Evolutionary conservation across 2,329 filamentous ascomycete genomes (phyloP).

Genomic region (Monosporascus cannonballus): DNA sequence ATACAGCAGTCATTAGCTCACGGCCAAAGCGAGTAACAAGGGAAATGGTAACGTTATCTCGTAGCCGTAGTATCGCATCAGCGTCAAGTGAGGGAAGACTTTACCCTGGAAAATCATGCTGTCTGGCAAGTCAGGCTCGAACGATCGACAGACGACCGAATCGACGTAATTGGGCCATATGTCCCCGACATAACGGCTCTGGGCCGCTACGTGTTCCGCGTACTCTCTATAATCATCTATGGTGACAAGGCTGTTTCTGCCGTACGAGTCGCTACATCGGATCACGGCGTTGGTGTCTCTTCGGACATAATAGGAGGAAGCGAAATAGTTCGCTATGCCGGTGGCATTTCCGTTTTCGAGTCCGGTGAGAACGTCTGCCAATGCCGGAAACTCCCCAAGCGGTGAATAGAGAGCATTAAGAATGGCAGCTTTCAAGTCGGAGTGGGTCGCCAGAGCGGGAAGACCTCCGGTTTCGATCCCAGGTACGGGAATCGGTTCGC

Average conservation of each 20-base stretch:
- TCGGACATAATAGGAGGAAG: constrained; percentile 1
- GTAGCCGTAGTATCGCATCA: constrained; percentile 15
- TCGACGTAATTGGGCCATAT: constrained; percentile 21
- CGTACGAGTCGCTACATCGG: constrained; percentile 23
- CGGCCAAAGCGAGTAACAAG: too few relatives aligned
- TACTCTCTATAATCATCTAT: constrained; percentile 20
- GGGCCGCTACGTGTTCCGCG: constrained; percentile 17
- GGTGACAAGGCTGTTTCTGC: constrained; percentile 21
- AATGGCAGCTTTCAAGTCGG: constrained; percentile 24
- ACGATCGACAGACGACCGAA: constrained; percentile 19
- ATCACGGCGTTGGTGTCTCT: constrained; percentile 17
- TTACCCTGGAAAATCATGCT: constrained; percentile 22
- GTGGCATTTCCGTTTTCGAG: constrained; percentile 22
- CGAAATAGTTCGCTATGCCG: constrained; percentile 16
- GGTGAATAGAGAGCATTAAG: constrained; percentile 17
- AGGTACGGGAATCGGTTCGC: constrained; percentile 19
- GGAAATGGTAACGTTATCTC: too few relatives aligned
- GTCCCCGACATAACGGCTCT: constrained; percentile 27
- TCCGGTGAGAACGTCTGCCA: constrained; percentile 21
- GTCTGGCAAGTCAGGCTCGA: constrained; percentile 20
- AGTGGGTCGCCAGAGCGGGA: constrained; percentile 21
- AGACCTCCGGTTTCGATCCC: constrained; percentile 8
- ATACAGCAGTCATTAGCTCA: too few relatives aligned
- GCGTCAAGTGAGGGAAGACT: constrained; percentile 1
- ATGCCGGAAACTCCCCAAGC: constrained; percentile 14